Evolutionary conservation across 306 rosid genomes (phyloP).

Genomic region (Medicago ruthenica): DNA sequence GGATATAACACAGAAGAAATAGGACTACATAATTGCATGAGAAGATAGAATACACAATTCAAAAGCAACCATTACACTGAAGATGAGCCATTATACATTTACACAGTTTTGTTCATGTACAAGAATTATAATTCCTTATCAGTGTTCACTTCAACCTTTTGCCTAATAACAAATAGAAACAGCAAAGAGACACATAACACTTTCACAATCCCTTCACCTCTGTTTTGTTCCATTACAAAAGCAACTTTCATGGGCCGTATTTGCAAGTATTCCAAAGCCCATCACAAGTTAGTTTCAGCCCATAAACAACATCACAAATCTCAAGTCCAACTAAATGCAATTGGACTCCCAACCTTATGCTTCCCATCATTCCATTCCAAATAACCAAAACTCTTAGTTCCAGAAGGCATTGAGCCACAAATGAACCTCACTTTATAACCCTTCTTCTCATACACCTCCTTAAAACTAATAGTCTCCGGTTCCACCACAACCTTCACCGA

Average conservation of each 20-base stretch:
- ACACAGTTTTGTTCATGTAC: slow-evolving; percentile 42
- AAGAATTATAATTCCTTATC: slow-evolving; percentile 32
- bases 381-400: slow-evolving; percentile 66
- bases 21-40: background rate
- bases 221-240: background rate
- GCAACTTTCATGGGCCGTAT: background rate
- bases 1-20: background rate
- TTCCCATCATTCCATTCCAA: slow-evolving; percentile 87
- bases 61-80: background rate
- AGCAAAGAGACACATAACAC: background rate
- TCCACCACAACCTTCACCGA: slow-evolving; percentile 70
- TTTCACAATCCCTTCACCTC: background rate
- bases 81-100: background rate
- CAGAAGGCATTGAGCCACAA: slow-evolving; percentile 69
- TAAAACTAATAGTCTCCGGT: slow-evolving; percentile 67
- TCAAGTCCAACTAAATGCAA: slow-evolving; percentile 82
- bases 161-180: background rate
- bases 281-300: background rate
- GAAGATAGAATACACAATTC: slow-evolving; percentile 13
- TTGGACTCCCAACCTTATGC: slow-evolving; percentile 71
- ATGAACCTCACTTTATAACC: slow-evolving; percentile 72
- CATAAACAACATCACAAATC: background rate
- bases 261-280: background rate
- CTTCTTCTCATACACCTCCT: slow-evolving; percentile 62
- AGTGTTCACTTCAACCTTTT: slow-evolving; percentile 13